Evolutionary conservation across 495 filamentous ascomycete genomes (phyloP), one percentile per base, ranked within the genome.

Genomic region (Trichoderma gamsii): DNA sequence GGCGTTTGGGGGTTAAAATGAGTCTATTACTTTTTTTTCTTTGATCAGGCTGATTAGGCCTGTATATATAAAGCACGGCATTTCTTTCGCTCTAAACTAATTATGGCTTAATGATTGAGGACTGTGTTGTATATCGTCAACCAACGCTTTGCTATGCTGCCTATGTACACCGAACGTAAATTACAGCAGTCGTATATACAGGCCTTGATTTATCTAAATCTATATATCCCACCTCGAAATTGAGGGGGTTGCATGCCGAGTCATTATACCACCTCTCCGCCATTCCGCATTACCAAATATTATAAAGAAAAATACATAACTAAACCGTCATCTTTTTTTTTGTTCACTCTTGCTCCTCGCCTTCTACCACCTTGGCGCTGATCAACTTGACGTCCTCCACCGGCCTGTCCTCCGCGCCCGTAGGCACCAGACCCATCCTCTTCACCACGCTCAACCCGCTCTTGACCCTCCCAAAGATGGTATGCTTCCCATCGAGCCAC

Each of bases 401-500:
- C 3, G 95, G 95, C 72, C 89, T 78, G 77, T 99, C 95, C 69
- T 92, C 90, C 21, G 72, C 73, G 21, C 87, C 92, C 2, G 92
- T 97, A 83, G 91, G 95, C 49, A 96, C 92, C 68, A 95, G 76
- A 3, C 95, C 96, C 89, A 99, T 92, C 66, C 93, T 83, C 81
- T 92, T 87, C 52, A 99, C 90, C 9, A 96, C 82, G 44, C 82
- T 78, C 83, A 99, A 86, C 9, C 95, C 95, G 68, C 78, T 87
- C 79, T 92, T 95, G 29, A 99, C 92, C 56, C 96, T 80, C 11
- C 96, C 95, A 75, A 99, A 99, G 71, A 99, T 97, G 7, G 95
- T 97, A 78, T 99, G 95, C 77, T 97, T 97, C 35, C 92, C 93
- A 79, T 99, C 96, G 69, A 99, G 79, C 95, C 95, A 98, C 2